Base-by-base conservation (phyloP, 2,329 filamentous ascomycete species). In the Apiospora malaysiana region DNA sequence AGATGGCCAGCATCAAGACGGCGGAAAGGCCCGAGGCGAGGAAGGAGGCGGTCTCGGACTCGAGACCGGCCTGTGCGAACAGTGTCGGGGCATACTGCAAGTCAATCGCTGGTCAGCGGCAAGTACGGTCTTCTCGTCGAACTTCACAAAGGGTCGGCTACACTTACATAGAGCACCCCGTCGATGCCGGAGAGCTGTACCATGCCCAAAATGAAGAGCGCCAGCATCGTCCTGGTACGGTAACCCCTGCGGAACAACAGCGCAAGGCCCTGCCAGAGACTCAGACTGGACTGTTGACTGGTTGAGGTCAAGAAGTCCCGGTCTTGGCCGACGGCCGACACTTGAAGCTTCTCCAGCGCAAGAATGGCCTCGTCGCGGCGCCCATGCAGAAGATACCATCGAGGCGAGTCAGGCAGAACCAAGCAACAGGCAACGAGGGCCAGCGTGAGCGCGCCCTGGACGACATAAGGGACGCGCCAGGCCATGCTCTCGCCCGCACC, bases 101-200 rank as follows among this genome's bases (percentile, higher is more conserved):
- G 27, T 59, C 7, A 10, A 9, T 16, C 8, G 25, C n/a, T 25
- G 59, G 2, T 59, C 51, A 59, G 27, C 27, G n/a, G n/a, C 27
- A 56, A n/a, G n/a, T 25, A 25, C 23, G n/a, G 4, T 23, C 47
- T 25, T 8, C 46, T 4, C 18, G 12, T 14, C 14, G 7, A 6
- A 2, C 3, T 16, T 7, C 5, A 4, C 14, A 21, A 2, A 67
- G 23, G 69, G 9, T 47, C 49, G 14, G 46, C 27, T 6, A 23
- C 63, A 40, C 84, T 77, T 76, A 88, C 87, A 71, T 90, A 91
- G 32, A 90, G 82, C 6, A 91, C 85, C 0, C 87, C 89, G 73
- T 92, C 90, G 68, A 91, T 91, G 0, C 90, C 89, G 40, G 83
- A 87, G 0, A 91, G 79, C 74, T 92, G 90, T 43, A 88, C 84